These are phyloP conservation scores for Alternaria sp. DNA, from an alignment of 2,329 filamentous ascomycete genomes.

Conservation along the genomic window DNA sequence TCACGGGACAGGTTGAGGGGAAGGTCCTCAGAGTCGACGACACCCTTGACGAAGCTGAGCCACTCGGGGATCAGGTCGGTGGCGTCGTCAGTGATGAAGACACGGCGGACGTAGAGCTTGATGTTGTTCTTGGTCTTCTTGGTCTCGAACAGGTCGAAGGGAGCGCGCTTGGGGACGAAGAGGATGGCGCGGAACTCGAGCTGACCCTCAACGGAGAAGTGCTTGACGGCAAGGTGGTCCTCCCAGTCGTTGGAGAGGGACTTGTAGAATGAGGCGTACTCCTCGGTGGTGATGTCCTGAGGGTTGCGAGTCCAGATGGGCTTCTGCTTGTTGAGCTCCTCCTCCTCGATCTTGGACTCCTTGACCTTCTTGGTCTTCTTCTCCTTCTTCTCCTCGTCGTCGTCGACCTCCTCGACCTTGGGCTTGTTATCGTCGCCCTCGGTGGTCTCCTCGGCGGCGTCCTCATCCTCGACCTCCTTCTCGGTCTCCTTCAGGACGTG, in stretches of 20 bases:
- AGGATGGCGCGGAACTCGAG: conserved; percentile 99
- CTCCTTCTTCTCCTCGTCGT: conserved; percentile 85
- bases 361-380: conserved; percentile 99
- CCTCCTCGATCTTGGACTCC: conserved; percentile 98
- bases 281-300: conserved; percentile 90
- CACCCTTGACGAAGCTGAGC: conserved; percentile 99
- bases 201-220: conserved; percentile 99
- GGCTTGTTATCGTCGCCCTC: conserved; percentile 91
- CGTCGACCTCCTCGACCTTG: conserved; percentile 91
- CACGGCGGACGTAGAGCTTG: conserved; percentile 99
- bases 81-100: conserved; percentile 99
- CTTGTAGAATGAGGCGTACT: conserved; percentile 99
- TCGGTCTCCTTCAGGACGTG: conserved; percentile 99
- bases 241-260: conserved; percentile 99
- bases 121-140: conserved; percentile 99
- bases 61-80: conserved; percentile 99
- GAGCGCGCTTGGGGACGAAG: conserved; percentile 98
- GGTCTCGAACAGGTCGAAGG: conserved; percentile 99
- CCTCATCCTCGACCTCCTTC: conserved; percentile 97
- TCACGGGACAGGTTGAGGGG: conserved; percentile 99
- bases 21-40: conserved; percentile 99
- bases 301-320: conserved; percentile 99
- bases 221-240: conserved; percentile 99
- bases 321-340: conserved; percentile 99
- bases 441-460: conserved; percentile 69